Percentiles rank a stretch among this genome's conserved stretches.
These are phyloP conservation scores for Quercus ilex DNA, from an alignment of 306 rosid species.

Conservation along the genomic window DNA sequence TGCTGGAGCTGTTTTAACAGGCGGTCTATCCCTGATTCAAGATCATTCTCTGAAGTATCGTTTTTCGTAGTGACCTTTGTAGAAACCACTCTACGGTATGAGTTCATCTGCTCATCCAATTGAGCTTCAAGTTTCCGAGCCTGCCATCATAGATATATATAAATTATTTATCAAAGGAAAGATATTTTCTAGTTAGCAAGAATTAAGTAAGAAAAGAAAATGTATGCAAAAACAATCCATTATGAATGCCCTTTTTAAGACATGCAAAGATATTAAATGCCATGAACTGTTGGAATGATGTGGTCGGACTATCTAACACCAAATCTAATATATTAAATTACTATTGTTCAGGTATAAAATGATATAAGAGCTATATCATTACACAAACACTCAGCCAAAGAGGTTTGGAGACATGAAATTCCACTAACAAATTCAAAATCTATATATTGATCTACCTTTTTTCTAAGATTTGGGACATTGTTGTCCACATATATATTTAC, in stretches of 20 bases:
- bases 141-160: slow-evolving; percentile 35
- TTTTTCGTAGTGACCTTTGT: slow-evolving; percentile 64
- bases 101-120: slow-evolving; percentile 89
- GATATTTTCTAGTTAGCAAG: neutral
- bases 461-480: neutral
- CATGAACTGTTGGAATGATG: neutral
- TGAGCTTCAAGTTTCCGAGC: slow-evolving; percentile 96
- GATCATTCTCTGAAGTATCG: slow-evolving; percentile 59
- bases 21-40: slow-evolving; percentile 76
- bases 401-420: neutral
- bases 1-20: slow-evolving; percentile 86
- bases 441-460: neutral
- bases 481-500: neutral
- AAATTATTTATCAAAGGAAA: neutral
- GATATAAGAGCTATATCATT: neutral
- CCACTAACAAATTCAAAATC: neutral
- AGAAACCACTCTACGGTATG: slow-evolving; percentile 81
- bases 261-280: neutral
- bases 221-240: slow-evolving; percentile 5
- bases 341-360: neutral
- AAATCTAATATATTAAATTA: neutral
- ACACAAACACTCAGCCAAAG: neutral
- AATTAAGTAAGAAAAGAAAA: slow-evolving; percentile 7
- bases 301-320: neutral
- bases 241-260: slow-evolving; percentile 5